phyloP scores from a whole-genome alignment of 352 stramenopile genomes.

The Globisporangium mamillatum region DNA sequence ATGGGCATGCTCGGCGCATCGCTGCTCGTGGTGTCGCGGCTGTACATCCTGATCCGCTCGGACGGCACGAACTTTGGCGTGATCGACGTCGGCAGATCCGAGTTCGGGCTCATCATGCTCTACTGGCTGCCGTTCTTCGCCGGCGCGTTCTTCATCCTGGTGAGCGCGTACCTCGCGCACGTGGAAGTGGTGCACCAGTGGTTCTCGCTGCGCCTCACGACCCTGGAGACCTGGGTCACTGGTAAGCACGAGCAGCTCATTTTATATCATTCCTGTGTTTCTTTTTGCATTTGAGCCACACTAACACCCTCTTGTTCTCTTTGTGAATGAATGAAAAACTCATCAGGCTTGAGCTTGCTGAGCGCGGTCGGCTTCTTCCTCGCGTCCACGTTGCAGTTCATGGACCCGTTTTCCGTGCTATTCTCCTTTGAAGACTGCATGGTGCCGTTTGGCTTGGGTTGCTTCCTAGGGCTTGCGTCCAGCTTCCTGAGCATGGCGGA shows the following conservation, averaged over 20 bases:
- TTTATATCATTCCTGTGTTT: not conserved
- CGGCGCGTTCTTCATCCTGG: constrained; percentile 71
- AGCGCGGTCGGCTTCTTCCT: constrained; percentile 70
- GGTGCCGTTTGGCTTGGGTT: constrained; percentile 66
- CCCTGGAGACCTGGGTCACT: constrained; percentile 48
- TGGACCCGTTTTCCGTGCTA: constrained; percentile 76
- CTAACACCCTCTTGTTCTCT: constrained; percentile 6
- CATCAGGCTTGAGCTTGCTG: constrained; percentile 56
- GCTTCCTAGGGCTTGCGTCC: constrained; percentile 58
- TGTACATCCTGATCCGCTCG: constrained; percentile 50
- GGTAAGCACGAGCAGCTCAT: constrained; percentile 16
- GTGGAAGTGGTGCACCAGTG: constrained; percentile 84
- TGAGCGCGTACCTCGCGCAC: constrained; percentile 76
- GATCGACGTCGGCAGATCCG: constrained; percentile 59
- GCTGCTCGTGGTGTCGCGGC: constrained; percentile 59
- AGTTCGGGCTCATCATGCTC: constrained; percentile 63
- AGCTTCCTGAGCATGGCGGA: constrained; percentile 72
- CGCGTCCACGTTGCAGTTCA: constrained; percentile 79
- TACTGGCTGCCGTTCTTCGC: constrained; percentile 85
- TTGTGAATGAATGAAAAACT: not conserved
- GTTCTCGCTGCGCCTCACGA: constrained; percentile 74
- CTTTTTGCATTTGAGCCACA: not conserved
- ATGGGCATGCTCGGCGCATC: constrained; percentile 59
- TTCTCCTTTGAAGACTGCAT: constrained; percentile 76
- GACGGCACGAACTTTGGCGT: constrained; percentile 74